Conservation (phyloP, 169 alveolate genomes). For the Cryptosporidium meleagridis region DNA sequence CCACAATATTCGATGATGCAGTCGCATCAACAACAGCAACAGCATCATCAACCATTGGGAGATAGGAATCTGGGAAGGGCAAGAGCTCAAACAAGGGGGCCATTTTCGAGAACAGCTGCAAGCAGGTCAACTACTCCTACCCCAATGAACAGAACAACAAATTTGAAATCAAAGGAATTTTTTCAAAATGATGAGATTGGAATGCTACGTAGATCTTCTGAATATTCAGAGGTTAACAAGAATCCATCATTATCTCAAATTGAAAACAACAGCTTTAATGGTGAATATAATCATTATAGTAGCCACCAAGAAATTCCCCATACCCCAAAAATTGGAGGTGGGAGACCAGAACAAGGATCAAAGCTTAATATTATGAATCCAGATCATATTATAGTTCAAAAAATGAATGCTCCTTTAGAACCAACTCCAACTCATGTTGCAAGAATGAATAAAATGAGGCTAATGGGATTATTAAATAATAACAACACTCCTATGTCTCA, state of each 20-base stretch:
- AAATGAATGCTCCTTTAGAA: constrained; percentile 41
- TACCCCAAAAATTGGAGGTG: neutral
- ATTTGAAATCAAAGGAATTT: constrained; percentile 2
- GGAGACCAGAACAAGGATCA: neutral
- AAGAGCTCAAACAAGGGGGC: constrained; percentile 70
- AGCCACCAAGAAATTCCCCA: constrained; percentile 1
- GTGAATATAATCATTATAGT: neutral
- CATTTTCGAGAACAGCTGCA: constrained; percentile 70
- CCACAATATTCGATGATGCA: constrained; percentile 68
- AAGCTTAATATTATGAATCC: constrained; percentile 58
- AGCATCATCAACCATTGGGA: constrained; percentile 4
- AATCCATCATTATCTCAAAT: constrained; percentile 41
- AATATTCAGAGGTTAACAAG: neutral
- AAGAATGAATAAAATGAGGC: constrained; percentile 56
- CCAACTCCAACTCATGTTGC: constrained; percentile 75
- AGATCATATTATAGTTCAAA: constrained; percentile 38
- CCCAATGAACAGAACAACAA: constrained; percentile 34
- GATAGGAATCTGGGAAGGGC: constrained; percentile 44
- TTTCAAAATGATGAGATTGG: constrained; percentile 15
- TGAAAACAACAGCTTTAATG: constrained; percentile 3
- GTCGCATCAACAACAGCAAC: neutral
- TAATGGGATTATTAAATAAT: constrained; percentile 26
- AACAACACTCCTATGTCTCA: constrained; percentile 8
- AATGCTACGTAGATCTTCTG: constrained; percentile 28
- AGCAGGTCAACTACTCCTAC: constrained; percentile 71